Conservation (phyloP, 202 grass and related monocot species). For the Schoenoplectus triqueter region DNA sequence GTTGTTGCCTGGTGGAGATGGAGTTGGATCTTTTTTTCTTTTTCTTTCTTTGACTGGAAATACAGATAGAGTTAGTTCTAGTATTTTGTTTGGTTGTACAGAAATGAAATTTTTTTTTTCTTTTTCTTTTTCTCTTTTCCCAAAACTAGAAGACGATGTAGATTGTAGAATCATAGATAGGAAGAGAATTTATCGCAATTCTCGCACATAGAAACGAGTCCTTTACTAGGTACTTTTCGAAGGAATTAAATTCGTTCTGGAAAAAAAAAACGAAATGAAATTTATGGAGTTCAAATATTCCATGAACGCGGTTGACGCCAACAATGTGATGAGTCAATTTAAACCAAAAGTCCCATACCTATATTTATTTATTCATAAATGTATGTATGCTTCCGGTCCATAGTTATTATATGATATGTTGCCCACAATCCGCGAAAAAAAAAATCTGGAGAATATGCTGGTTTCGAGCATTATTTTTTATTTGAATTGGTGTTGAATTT, state of each 20-base stretch:
- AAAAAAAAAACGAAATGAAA: background rate
- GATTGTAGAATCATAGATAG: background rate
- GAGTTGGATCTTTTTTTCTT: background rate
- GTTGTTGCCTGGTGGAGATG: background rate
- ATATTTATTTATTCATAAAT: background rate
- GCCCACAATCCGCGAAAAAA: no score
- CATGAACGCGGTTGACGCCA: no score
- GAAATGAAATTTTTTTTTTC: background rate
- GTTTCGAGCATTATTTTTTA: no score
- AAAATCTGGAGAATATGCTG: no score
- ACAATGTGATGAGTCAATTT: background rate
- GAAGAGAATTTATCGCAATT: background rate
- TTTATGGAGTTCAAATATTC: background rate
- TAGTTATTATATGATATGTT: no score
- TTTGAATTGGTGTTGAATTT: no score
- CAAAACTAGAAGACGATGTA: background rate
- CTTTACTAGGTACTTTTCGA: background rate
- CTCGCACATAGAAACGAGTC: background rate
- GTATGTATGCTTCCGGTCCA: background rate
- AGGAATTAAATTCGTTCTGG: background rate
- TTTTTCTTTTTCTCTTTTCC: background rate
- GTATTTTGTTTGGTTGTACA: background rate
- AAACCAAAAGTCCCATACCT: background rate
- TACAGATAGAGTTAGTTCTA: background rate
- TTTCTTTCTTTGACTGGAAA: conserved; percentile 6